Percentiles rank a stretch among this genome's conserved stretches.
These are phyloP conservation scores for Vinca major DNA, from an alignment of 305 asterid species.

Conservation along the genomic window DNA sequence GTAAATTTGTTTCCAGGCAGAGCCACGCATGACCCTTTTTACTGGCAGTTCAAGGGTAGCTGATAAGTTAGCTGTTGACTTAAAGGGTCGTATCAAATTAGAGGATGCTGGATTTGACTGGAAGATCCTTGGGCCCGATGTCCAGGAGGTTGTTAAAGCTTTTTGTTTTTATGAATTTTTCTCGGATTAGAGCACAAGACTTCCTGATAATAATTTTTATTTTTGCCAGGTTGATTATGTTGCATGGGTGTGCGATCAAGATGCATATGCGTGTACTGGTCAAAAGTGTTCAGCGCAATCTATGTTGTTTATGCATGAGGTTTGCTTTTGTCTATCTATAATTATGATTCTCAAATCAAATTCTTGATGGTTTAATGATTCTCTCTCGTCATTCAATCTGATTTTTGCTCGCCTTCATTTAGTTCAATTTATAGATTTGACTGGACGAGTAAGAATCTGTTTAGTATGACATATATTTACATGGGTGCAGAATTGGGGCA, in stretches of 20 bases:
- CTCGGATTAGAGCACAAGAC: neutral
- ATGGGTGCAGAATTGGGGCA: constrained; percentile 63
- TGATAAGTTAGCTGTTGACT: constrained; percentile 76
- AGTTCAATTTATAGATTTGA: neutral
- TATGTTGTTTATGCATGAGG: constrained; percentile 77
- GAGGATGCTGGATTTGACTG: constrained; percentile 99
- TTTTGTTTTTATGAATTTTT: neutral
- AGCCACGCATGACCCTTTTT: constrained; percentile 94
- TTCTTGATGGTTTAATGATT: neutral
- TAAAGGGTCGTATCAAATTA: constrained; percentile 66
- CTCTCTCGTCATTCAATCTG: neutral
- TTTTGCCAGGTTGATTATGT: constrained; percentile 61
- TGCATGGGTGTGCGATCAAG: constrained; percentile 99
- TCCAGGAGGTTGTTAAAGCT: constrained; percentile 48
- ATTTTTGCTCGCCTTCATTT: neutral
- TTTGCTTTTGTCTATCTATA: constrained; percentile 12
- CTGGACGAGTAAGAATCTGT: neutral
- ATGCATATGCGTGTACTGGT: constrained; percentile 95
- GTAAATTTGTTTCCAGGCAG: constrained; percentile 40
- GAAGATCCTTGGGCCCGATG: constrained; percentile 98
- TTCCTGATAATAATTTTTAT: neutral
- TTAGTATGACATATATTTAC: constrained; percentile 3
- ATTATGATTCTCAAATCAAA: constrained; percentile 1
- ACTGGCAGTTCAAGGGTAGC: constrained; percentile 95
- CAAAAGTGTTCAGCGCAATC: constrained; percentile 98